phyloP scores from a whole-genome alignment of 208 protist species.

The Trypanosoma cruzi region DNA sequence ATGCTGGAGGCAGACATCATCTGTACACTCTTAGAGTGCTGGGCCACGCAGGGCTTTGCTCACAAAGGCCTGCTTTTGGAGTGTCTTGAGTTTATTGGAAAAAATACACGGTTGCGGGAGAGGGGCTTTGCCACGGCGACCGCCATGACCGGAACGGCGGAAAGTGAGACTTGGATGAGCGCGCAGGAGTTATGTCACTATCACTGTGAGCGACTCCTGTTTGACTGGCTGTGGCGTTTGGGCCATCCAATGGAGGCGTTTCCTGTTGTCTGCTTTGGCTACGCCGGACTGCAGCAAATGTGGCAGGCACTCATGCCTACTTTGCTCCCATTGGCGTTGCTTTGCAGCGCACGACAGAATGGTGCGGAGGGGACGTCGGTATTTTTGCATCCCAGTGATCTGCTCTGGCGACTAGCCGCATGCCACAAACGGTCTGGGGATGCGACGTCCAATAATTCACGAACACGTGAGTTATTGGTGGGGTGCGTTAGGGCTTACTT shows the following conservation, averaged over 20 bases:
- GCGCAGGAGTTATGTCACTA: conserved; percentile 40
- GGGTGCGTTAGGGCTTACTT: conserved; percentile 24
- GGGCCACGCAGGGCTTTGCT: conserved; percentile 63
- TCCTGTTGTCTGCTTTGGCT: conserved; percentile 65
- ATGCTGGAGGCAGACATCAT: conserved; percentile 52
- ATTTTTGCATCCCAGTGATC: conserved; percentile 26
- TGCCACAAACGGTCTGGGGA: background rate
- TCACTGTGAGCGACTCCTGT: conserved; percentile 47
- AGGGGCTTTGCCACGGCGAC: background rate
- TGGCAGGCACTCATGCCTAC: conserved; percentile 27
- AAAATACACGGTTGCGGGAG: background rate
- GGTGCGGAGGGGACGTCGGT: background rate
- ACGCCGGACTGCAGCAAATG: conserved; percentile 32
- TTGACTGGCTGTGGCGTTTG: conserved; percentile 67
- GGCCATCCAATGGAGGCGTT: conserved; percentile 67
- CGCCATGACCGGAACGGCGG: background rate
- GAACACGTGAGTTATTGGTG: conserved; percentile 5
- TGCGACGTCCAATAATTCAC: background rate
- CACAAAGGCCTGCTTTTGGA: conserved; percentile 48
- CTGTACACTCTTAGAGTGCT: conserved; percentile 78
- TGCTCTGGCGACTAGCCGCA: conserved; percentile 27
- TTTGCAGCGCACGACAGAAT: conserved; percentile 38
- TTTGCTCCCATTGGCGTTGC: conserved; percentile 49
- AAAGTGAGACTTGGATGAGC: conserved; percentile 11
- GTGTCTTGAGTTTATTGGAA: conserved; percentile 52